Conservation (phyloP, 306 rosid species). For the Phaseolus lunatus region DNA sequence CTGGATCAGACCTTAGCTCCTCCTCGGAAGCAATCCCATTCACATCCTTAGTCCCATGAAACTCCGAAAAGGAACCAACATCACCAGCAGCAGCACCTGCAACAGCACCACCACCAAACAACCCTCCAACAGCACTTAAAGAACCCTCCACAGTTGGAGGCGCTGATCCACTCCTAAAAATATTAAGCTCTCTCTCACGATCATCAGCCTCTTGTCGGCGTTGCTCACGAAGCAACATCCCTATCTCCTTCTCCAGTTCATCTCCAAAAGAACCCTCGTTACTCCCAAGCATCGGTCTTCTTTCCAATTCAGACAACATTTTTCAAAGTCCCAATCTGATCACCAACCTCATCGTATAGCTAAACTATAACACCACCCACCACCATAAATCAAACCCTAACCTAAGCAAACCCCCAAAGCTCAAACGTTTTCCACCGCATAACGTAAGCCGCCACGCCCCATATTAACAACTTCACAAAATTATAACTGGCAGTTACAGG, state of each 20-base stretch:
- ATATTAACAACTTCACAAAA: conserved; percentile 48
- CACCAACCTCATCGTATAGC: not conserved
- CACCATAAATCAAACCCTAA: conserved; percentile 44
- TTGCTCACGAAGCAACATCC: conserved; percentile 84
- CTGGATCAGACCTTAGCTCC: conserved; percentile 94
- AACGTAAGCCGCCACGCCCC: conserved; percentile 26
- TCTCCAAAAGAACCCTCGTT: conserved; percentile 88
- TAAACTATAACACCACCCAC: conserved; percentile 38
- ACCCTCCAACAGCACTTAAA: conserved; percentile 78
- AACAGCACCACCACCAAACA: conserved; percentile 49
- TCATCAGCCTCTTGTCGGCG: conserved; percentile 78
- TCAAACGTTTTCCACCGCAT: conserved; percentile 33
- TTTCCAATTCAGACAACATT: conserved; percentile 87
- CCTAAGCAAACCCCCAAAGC: conserved; percentile 36
- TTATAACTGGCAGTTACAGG: conserved; percentile 40
- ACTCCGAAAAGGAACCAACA: conserved; percentile 45
- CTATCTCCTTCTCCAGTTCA: conserved; percentile 87
- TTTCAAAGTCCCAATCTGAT: conserved; percentile 42
- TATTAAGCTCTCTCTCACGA: conserved; percentile 71
- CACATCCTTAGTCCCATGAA: conserved; percentile 59
- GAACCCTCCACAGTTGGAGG: conserved; percentile 96
- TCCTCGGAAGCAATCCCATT: conserved; percentile 80
- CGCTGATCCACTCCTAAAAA: conserved; percentile 91
- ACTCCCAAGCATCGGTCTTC: conserved; percentile 76
- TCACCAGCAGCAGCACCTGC: not conserved